Evolutionary conservation across 805 yeast genomes (phyloP).

Genomic region (Yamadazyma insecticola): DNA sequence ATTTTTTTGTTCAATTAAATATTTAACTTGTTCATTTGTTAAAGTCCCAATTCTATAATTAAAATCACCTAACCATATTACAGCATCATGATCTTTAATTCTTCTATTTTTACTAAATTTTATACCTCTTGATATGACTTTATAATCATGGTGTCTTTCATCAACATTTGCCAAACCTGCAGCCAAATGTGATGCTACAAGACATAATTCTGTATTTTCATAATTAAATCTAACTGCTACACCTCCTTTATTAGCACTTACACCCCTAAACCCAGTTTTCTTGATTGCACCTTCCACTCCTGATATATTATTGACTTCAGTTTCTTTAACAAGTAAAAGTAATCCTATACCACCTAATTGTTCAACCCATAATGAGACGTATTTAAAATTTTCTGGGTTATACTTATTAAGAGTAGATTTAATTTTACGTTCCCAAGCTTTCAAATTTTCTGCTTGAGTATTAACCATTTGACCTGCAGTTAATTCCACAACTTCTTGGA

Average conservation of each 20-base stretch:
- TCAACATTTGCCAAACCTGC: slow-evolving; percentile 82
- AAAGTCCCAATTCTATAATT: slow-evolving; percentile 78
- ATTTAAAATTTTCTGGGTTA: slow-evolving; percentile 37
- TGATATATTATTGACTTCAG: slow-evolving; percentile 47
- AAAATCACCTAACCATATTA: slow-evolving; percentile 91
- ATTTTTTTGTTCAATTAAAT: slow-evolving; percentile 41
- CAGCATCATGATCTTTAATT: slow-evolving; percentile 72
- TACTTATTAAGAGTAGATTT: slow-evolving; percentile 39
- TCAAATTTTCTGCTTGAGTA: slow-evolving; percentile 59
- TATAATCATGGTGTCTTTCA: slow-evolving; percentile 84
- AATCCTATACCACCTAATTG: slow-evolving; percentile 84
- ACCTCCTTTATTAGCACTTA: slow-evolving; percentile 80
- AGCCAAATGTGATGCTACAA: slow-evolving; percentile 84
- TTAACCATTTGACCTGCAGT: slow-evolving; percentile 79
- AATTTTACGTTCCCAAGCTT: slow-evolving; percentile 64
- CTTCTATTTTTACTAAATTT: slow-evolving; percentile 50
- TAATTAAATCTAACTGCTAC: slow-evolving; percentile 64
- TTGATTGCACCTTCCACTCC: slow-evolving; percentile 69
- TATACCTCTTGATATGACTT: slow-evolving; percentile 67
- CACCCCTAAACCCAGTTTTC: slow-evolving; percentile 93
- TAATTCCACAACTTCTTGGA: slow-evolving; percentile 81
- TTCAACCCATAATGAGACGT: slow-evolving; percentile 62
- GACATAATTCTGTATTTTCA: slow-evolving; percentile 67
- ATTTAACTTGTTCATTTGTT: slow-evolving; percentile 65
- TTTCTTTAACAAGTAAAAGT: slow-evolving; percentile 60